Evolutionary conservation across 2,329 filamentous ascomycete genomes (phyloP).

Genomic region (Aureobasidium sp.): DNA sequence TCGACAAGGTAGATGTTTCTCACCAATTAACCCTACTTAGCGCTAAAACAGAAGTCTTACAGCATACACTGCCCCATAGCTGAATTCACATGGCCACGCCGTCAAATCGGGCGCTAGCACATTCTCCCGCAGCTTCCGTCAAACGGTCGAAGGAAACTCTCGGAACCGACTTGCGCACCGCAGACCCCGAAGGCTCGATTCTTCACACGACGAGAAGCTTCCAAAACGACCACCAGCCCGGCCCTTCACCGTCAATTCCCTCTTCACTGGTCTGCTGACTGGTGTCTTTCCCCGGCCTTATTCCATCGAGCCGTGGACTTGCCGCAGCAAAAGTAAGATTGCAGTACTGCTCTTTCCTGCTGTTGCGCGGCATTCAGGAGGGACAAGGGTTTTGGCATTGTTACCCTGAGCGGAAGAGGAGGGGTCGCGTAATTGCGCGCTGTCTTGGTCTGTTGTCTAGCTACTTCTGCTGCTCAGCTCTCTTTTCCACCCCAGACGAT

Average conservation of each 20-base stretch:
- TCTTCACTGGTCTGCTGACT: constrained; percentile 8
- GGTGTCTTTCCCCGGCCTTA: neutral
- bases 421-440: neutral
- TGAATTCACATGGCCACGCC: neutral
- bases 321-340: constrained; percentile 3
- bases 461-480: neutral
- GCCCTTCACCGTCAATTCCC: constrained; percentile 6
- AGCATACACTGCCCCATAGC: neutral
- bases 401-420: neutral
- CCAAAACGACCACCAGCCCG: constrained; percentile 4
- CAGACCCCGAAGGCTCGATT: neutral
- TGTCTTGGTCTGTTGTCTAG: neutral
- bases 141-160: constrained; percentile 6
- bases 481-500: neutral
- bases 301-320: neutral
- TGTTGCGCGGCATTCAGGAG: constrained; percentile 3
- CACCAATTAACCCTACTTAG: neutral
- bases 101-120: constrained; percentile 3
- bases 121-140: constrained; percentile 4
- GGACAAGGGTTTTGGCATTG: constrained; percentile 5
- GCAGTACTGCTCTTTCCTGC: neutral
- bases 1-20: neutral
- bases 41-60: neutral
- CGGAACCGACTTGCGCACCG: neutral
- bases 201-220: constrained; percentile 4